Conservation (phyloP, 257 asterid species). For the Coffea eugenioides region DNA sequence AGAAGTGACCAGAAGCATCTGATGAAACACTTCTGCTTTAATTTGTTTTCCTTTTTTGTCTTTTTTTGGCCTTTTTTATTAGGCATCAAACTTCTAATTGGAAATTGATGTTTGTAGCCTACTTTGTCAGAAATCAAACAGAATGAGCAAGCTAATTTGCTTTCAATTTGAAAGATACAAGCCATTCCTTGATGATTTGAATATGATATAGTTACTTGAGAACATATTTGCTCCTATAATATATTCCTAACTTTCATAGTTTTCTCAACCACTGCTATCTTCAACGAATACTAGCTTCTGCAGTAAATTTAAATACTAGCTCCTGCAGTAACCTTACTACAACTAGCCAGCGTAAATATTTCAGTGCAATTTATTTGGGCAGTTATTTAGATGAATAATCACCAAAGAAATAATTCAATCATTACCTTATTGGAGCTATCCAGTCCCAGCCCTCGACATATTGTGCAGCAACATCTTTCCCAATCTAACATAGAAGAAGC, state of each 20-base stretch:
- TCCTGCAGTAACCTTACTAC: neutral
- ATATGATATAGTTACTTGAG: neutral
- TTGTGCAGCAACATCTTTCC: constrained; percentile 93
- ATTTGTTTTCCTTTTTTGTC: neutral
- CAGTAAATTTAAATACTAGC: neutral
- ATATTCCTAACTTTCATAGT: neutral
- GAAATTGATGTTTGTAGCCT: too few relatives aligned
- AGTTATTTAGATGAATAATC: neutral
- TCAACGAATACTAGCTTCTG: neutral
- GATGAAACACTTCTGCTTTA: neutral
- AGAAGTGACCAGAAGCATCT: neutral
- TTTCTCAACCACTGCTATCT: neutral
- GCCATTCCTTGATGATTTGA: neutral
- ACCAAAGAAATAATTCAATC: neutral
- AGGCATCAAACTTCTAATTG: too few relatives aligned
- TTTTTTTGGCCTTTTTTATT: neutral
- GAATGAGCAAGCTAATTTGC: too few relatives aligned
- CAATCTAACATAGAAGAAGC: constrained; percentile 56
- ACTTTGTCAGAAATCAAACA: too few relatives aligned
- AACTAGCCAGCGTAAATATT: neutral
- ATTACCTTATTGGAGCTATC: constrained; percentile 93
- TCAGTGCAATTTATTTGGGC: neutral
- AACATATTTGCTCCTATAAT: neutral
- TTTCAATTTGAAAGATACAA: neutral
- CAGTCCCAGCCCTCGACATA: constrained; percentile 99